Evolutionary conservation across 1,139 yeast genomes (phyloP).

Genomic region (Sugiyamaella grinbergsii): DNA sequence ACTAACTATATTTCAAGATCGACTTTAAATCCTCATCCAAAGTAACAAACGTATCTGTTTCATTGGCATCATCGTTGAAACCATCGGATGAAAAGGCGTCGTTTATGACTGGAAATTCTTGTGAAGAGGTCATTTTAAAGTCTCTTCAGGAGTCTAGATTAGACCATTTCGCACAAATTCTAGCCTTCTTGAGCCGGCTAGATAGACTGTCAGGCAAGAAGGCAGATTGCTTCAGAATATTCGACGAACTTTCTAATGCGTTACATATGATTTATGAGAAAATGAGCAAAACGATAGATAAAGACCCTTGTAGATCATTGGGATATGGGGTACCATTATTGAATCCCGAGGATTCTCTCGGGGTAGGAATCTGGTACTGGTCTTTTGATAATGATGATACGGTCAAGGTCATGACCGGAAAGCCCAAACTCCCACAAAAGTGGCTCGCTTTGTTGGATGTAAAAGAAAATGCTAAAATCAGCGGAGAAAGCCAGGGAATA

Average conservation of each 20-base stretch:
- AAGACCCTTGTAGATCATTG: not conserved
- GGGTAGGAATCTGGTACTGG: slow-evolving; percentile 41
- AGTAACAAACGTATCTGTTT: slow-evolving; percentile 36
- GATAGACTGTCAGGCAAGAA: slow-evolving; percentile 39
- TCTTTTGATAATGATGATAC: slow-evolving; percentile 20
- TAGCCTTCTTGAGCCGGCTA: slow-evolving; percentile 39
- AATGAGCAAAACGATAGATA: slow-evolving; percentile 13
- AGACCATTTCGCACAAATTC: slow-evolving; percentile 37
- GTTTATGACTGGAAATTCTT: slow-evolving; percentile 35
- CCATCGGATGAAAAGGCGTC: slow-evolving; percentile 33
- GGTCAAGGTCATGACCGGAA: slow-evolving; percentile 2
- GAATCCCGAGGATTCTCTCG: slow-evolving; percentile 38
- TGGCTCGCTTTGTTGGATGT: slow-evolving; percentile 20
- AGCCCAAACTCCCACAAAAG: not conserved
- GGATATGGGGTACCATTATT: slow-evolving; percentile 39
- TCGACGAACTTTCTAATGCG: slow-evolving; percentile 40
- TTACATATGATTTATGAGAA: slow-evolving; percentile 31
- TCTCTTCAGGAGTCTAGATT: slow-evolving; percentile 38
- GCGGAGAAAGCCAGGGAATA: not conserved
- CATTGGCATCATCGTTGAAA: slow-evolving; percentile 38
- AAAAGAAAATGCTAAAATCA: not conserved
- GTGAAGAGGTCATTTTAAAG: slow-evolving; percentile 34
- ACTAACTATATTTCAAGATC: slow-evolving; percentile 22
- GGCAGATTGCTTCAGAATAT: slow-evolving; percentile 41
- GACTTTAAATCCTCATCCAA: slow-evolving; percentile 27